These are phyloP conservation scores for Dalbergia oliveri DNA, from an alignment of 306 rosid genomes.

Conservation along the genomic window DNA sequence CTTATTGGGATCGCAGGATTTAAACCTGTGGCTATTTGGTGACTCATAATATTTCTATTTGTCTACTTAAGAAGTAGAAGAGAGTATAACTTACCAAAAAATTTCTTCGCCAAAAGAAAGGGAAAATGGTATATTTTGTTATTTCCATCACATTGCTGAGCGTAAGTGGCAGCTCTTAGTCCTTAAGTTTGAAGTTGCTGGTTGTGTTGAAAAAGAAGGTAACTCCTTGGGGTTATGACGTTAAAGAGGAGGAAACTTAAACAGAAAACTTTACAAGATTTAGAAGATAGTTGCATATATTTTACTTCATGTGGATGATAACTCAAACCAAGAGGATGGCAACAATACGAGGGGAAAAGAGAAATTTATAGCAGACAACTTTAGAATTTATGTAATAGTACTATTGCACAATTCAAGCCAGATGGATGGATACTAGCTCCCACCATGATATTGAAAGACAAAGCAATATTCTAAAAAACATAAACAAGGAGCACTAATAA, in stretches of 20 bases:
- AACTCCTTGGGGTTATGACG: not conserved
- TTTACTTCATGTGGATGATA: constrained; percentile 16
- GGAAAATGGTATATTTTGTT: not conserved
- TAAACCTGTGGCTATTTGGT: constrained; percentile 19
- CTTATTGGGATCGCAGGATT: constrained; percentile 1
- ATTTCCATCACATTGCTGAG: constrained; percentile 26
- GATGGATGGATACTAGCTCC: constrained; percentile 47
- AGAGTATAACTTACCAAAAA: constrained; percentile 3
- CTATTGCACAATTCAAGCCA: constrained; percentile 53
- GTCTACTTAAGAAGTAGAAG: not conserved
- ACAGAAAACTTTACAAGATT: constrained; percentile 22
- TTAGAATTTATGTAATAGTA: constrained; percentile 37
- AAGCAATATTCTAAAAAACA: constrained; percentile 34
- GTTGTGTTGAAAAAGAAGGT: not conserved
- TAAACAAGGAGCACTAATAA: constrained; percentile 33
- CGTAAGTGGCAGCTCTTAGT: not conserved
- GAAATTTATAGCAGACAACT: constrained; percentile 27
- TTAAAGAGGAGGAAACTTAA: not conserved
- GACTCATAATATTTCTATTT: not conserved
- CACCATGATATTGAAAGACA: constrained; percentile 39
- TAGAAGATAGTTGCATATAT: constrained; percentile 19
- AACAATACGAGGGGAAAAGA: constrained; percentile 23
- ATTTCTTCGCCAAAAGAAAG: constrained; percentile 21
- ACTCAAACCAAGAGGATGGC: constrained; percentile 2
- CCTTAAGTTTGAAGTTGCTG: not conserved